A percentile compares a stretch with the other conserved stretches of the same genome.
Conservation (phyloP, 805 yeast species). For the Schwanniomyces occidentalis region DNA sequence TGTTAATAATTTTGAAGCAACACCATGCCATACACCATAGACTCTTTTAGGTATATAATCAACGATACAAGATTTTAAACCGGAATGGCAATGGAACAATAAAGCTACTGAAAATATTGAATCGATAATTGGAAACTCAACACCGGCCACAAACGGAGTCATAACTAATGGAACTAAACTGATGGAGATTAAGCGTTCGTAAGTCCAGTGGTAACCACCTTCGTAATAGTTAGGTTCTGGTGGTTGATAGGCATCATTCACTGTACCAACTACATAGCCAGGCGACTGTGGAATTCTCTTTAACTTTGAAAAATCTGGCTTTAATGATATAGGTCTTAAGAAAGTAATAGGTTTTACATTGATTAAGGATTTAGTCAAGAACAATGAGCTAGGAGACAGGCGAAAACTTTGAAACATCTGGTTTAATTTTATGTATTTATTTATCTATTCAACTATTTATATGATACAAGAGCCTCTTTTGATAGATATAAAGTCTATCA, state of each 20-base stretch:
- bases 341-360: slow-evolving; percentile 1
- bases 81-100: slow-evolving; percentile 79
- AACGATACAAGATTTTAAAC: slow-evolving; percentile 86
- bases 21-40: slow-evolving; percentile 73
- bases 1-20: slow-evolving; percentile 66
- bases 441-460: too few relatives aligned
- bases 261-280: slow-evolving; percentile 88
- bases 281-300: slow-evolving; percentile 79
- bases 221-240: slow-evolving; percentile 66
- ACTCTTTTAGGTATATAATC: slow-evolving; percentile 90
- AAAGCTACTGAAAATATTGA: slow-evolving; percentile 64
- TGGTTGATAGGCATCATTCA: slow-evolving; percentile 78
- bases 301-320: slow-evolving; percentile 47
- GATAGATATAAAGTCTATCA: too few relatives aligned
- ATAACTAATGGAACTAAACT: slow-evolving; percentile 76
- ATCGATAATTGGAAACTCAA: slow-evolving; percentile 68
- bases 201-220: slow-evolving; percentile 94
- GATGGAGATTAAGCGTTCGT: slow-evolving; percentile 71
- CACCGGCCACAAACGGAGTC: slow-evolving; percentile 76
- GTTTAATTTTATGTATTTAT: too few relatives aligned
- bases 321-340: slow-evolving; percentile 21
- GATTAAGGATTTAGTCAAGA: neutral
- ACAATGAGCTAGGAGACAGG: too few relatives aligned
- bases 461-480: too few relatives aligned
- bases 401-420: too few relatives aligned